Base-by-base conservation (phyloP, 75 land plant genomes). In the Pinus taeda region DNA sequence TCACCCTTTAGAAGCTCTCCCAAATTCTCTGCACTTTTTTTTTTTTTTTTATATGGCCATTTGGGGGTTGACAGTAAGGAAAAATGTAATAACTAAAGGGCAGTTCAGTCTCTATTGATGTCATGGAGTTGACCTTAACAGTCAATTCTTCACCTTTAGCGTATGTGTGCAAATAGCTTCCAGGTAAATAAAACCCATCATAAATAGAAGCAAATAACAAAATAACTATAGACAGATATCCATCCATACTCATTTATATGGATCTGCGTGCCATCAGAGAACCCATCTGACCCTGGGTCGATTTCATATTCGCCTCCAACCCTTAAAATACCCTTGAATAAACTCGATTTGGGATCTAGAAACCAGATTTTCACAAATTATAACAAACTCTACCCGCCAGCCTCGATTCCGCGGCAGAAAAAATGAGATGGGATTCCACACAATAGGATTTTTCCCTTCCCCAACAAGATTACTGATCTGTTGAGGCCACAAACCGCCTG, bases 1-100 rank as follows among this genome's bases (percentile, higher is more conserved):
- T 94, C 97, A 0, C 95, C 97, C 95, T 90, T 92, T 5, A 94
- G 79, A 18, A 94, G 91, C 87, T 94, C 95, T 37, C 97, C 95
- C 13, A 94, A 82, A 78, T 92, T 94, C 84, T 94, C 95, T 20
- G 93, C 91, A 57, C 87, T 83, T 45, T 94, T 88, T n/a, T n/a
- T n/a, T n/a, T n/a, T n/a, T n/a, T 79, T 90, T 85, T 74, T 71
- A 77, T 83, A 14, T 86, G 79, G 17, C 92, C 92, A 3, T 65
- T 83, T 57, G 58, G 78, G 3, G 94, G 97, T 69, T 78, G 17
- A 60, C 97, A 94, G 59, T 90, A 94, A 0, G 94, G 97, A 14
- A 94, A 84, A 39, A 85, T 90, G 67, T 94, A 94, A 37, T 94
- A 94, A 75, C 82, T 83, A 71, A 80, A 94, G n/a, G 95, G 94